Evolutionary conservation across 1,284 basidiomycete species (phyloP).

Genomic region (Austroboletus novae-zelandiae): DNA sequence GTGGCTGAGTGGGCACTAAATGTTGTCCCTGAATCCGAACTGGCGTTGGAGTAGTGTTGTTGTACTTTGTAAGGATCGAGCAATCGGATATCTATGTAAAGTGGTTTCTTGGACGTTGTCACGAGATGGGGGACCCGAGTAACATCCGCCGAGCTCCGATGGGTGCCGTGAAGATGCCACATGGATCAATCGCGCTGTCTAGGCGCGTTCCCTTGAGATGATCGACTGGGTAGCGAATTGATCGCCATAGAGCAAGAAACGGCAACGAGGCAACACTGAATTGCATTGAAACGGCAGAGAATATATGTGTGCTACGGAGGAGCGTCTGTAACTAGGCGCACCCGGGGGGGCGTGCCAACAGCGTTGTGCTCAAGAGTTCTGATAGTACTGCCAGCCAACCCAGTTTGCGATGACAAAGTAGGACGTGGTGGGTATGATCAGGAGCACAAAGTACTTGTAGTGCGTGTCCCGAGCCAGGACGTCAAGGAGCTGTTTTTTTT

Average conservation of each 20-base stretch:
- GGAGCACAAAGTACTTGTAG: conserved; percentile 84
- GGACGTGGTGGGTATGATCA: conserved; percentile 77
- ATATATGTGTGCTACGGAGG: conserved; percentile 3
- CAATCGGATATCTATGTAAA: not conserved
- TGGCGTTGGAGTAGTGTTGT: conserved; percentile 11
- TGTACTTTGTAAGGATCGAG: conserved; percentile 8
- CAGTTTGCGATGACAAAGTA: conserved; percentile 96
- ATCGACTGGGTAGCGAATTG: conserved; percentile 21
- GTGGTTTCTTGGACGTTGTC: conserved; percentile 12
- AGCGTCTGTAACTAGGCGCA: not conserved
- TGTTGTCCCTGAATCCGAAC: conserved; percentile 1
- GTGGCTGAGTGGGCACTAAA: conserved; percentile 8
- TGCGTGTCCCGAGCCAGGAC: conserved; percentile 67
- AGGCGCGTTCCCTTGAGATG: conserved; percentile 13
- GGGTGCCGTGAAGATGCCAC: conserved; percentile 13
- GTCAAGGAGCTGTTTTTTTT: conserved; percentile 52
- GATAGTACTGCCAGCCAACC: conserved; percentile 95
- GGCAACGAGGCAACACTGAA: conserved; percentile 23
- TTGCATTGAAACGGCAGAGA: conserved; percentile 6
- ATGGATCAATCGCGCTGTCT: conserved; percentile 28
- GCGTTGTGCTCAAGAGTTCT: conserved; percentile 59
- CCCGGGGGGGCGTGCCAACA: not conserved
- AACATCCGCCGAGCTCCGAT: not conserved
- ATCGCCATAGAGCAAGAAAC: conserved; percentile 12
- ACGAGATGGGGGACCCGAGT: conserved; percentile 9